phyloP scores from a whole-genome alignment of 2,329 filamentous ascomycete species.

The Epichloe brachyelytri region DNA sequence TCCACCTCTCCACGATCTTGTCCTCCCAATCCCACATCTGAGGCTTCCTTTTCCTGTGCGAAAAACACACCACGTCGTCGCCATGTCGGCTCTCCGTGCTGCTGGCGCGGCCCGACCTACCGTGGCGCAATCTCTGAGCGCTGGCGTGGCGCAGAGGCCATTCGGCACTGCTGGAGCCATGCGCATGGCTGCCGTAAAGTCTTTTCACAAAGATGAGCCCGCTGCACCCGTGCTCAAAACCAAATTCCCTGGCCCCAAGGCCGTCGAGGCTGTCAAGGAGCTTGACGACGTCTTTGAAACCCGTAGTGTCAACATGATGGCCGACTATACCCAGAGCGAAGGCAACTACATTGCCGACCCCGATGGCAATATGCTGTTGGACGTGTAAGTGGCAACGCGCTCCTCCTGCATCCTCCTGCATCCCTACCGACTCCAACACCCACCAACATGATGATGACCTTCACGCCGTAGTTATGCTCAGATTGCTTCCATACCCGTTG shows the following conservation, averaged over 20 bases:
- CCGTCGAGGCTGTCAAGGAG: constrained; percentile 54
- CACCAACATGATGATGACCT: not conserved
- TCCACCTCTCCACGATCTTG: not conserved
- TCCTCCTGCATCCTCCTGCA: not conserved
- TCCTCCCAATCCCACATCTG: not conserved
- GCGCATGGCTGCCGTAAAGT: constrained; percentile 20
- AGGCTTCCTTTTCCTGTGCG: not conserved
- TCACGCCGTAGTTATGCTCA: constrained; percentile 55
- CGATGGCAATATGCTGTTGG: constrained; percentile 59
- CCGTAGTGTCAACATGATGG: constrained; percentile 71
- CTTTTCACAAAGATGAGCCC: constrained; percentile 37
- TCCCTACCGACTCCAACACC: not conserved
- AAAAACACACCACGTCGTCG: not conserved
- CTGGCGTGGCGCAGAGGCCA: constrained; percentile 2
- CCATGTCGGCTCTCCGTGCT: constrained; percentile 10
- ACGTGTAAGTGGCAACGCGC: constrained; percentile 40
- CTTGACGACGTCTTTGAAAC: constrained; percentile 75
- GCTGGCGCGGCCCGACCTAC: constrained; percentile 5
- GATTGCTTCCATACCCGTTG: constrained; percentile 83
- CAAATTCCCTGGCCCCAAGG: constrained; percentile 63
- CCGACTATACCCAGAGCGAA: constrained; percentile 58
- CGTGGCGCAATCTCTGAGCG: constrained; percentile 2
- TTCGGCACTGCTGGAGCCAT: constrained; percentile 8
- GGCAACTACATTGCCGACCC: constrained; percentile 73
- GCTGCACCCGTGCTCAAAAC: constrained; percentile 40